Base-by-base conservation (phyloP, 306 rosid species). In the Malus asiatica region DNA sequence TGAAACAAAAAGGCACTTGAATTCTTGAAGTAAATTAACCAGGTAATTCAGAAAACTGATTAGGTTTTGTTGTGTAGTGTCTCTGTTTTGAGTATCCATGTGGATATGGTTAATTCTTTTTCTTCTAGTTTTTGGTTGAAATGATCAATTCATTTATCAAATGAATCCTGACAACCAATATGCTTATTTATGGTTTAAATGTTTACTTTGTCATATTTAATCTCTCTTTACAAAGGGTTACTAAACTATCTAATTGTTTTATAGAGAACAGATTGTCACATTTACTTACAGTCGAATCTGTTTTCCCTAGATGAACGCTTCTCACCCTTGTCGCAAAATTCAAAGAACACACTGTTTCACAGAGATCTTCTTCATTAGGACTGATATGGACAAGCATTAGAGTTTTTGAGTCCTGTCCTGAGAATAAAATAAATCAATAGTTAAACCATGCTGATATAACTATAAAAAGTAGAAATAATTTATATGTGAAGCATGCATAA, bases 371-470 rank as follows among this genome's bases (percentile, higher is more conserved):
- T 76, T 83, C 86, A 59, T 71, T 83, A 65, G 80, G 81, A 79
- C 86, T 83, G 44, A 79, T 74, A 68, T 83, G 86, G 53, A 79
- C 86, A 33, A 83, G 77, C 83, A 83, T 79, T 70, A 83, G 86
- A 63, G 81, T 75, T 76, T 83, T 83, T 66, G 86, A 83, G 76
- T 76, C 83, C 77, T 66, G 76, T 66, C 86, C 86, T 83, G 83
- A 71, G 52, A n/a, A 55, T 35, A 22, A 35, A 70, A 57, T 11
- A 22, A 59, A 18, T 70, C 30, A 38, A 72, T 59, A 33, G 29
- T 62, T 74, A 51, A 18, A 63, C 46, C 65, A 2, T 55, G 66
- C 40, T 69, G 68, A 70, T 42, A 70, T 42, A 42, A 19, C 42
- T 25, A 16, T 6, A 4, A 52, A 32, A 15, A 22, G 7, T 1